Conservation (phyloP, 345 rosid genomes). For the Carallia brachiata region DNA sequence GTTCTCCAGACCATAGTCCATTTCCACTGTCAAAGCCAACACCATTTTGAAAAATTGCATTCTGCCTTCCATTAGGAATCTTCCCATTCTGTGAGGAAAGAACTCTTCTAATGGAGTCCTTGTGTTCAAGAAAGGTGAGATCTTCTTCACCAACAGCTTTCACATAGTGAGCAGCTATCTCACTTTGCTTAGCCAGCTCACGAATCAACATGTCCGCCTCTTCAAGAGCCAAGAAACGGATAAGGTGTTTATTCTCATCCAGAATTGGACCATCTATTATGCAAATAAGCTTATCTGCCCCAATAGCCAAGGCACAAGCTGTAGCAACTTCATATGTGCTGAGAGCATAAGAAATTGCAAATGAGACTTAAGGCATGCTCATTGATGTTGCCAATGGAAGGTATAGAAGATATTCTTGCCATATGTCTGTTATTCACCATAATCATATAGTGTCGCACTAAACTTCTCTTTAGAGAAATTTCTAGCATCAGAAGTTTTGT, state of each 20-base stretch:
- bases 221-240: slow-evolving; percentile 79
- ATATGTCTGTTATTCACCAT: neutral
- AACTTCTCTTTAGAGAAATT: too few relatives aligned
- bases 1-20: slow-evolving; percentile 79
- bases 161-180: slow-evolving; percentile 83
- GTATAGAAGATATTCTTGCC: neutral
- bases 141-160: slow-evolving; percentile 72
- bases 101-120: slow-evolving; percentile 43
- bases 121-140: slow-evolving; percentile 30
- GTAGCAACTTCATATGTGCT: slow-evolving; percentile 99
- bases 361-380: neutral
- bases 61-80: slow-evolving; percentile 31
- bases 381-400: neutral
- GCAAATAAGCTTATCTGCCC: slow-evolving; percentile 94
- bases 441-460: too few relatives aligned
- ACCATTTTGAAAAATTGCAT: slow-evolving; percentile 70
- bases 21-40: slow-evolving; percentile 86
- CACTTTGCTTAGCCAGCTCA: slow-evolving; percentile 81
- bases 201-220: slow-evolving; percentile 91
- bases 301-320: slow-evolving; percentile 94
- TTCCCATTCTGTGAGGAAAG: slow-evolving; percentile 43
- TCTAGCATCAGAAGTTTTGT: neutral
- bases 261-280: slow-evolving; percentile 86
- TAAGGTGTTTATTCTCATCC: slow-evolving; percentile 77
- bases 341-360: slow-evolving; percentile 25